Base-by-base conservation (phyloP, 225 moss, liverwort and hornwort genomes). In the Bryoerythrophyllum caledonicum region DNA sequence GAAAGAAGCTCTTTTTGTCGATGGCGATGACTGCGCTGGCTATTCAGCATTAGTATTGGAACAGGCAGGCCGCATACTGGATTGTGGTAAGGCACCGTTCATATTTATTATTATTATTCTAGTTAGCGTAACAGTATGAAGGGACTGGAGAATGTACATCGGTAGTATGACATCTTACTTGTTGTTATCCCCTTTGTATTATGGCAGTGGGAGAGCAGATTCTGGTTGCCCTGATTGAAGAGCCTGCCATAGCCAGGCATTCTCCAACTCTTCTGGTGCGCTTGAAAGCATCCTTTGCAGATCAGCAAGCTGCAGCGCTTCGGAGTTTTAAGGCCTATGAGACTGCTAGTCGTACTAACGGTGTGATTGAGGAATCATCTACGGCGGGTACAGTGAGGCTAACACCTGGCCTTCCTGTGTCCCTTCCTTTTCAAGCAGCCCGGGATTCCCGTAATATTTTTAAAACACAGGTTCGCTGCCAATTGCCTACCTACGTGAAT, bases 321-420 rank as follows among this genome's bases (percentile, higher is more conserved):
- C 72, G 88, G 40, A 90, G 90, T 84, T 85, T 83, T 65, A 90
- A 90, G 75, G 90, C 90, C n/a, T 90, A 90, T 78, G 90, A 90
- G 76, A 76, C 86, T 76, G 86, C 82, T 32, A 82, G 86, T 74
- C 85, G 81, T 32, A 78, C 77, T 53, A 89, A 89, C 27, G 73
- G 86, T 71, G 79, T 77, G 40, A 72, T 82, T 72, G 86, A 86
- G 61, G 81, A 83, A 54, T 80, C 88, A 30, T 70, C 78, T 58
- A 30, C 79, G 49, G 72, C 76, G 32, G 86, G 83, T 49, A 27
- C 81, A 59, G 74, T 72, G 72, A 85, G 85, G 74, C 79, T 78
- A 41, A 78, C 85, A 32, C 85, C 87, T 70, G 83, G 88, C 65
- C 71, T 90, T 57, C 90, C 88, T 74, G 84, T 90, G 38, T 90